A percentile compares a stretch with the other conserved stretches of the same genome.
phyloP scores from a whole-genome alignment of 2,329 filamentous ascomycete species.

The Monilinia fructicola region DNA sequence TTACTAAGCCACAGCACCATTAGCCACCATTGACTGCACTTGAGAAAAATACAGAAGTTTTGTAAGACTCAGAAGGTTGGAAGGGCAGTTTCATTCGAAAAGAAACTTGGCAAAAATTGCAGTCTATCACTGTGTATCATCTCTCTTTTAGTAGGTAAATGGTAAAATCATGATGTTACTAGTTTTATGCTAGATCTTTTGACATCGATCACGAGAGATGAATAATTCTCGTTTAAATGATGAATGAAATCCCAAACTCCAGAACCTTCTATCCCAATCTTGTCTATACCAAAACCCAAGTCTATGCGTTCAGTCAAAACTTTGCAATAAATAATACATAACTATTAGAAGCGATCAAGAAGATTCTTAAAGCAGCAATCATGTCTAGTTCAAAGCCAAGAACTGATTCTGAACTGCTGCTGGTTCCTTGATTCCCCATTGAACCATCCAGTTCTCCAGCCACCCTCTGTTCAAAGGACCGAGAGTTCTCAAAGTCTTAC shows the following conservation, averaged over 20 bases:
- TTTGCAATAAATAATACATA: not conserved
- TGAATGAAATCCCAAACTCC: slow-evolving; percentile 11
- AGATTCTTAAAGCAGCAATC: not conserved
- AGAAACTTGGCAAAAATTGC: not conserved
- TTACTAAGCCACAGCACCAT: not conserved
- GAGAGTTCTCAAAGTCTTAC: slow-evolving; percentile 46
- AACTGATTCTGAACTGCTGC: not conserved
- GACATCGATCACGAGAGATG: not conserved
- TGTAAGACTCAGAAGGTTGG: not conserved
- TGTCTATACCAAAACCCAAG: slow-evolving; percentile 15
- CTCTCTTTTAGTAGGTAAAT: not conserved
- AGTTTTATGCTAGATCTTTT: slow-evolving; percentile 9
- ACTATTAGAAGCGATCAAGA: not conserved
- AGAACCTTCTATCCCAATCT: slow-evolving; percentile 7
- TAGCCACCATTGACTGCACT: not conserved
- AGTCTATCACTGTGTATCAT: not conserved
- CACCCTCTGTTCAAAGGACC: slow-evolving; percentile 46
- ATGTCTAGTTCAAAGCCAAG: slow-evolving; percentile 18
- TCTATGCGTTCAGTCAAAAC: slow-evolving; percentile 4
- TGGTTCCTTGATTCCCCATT: slow-evolving; percentile 44
- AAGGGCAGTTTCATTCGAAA: no score
- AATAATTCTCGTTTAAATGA: not conserved
- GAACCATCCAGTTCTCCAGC: slow-evolving; percentile 50
- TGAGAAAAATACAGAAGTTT: not conserved
- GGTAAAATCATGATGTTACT: slow-evolving; percentile 1